A percentile compares a stretch with the other conserved stretches of the same genome.
These are phyloP conservation scores for Mucor velutinosus DNA, from an alignment of 371 early-diverging fungal species.

Conservation along the genomic window DNA sequence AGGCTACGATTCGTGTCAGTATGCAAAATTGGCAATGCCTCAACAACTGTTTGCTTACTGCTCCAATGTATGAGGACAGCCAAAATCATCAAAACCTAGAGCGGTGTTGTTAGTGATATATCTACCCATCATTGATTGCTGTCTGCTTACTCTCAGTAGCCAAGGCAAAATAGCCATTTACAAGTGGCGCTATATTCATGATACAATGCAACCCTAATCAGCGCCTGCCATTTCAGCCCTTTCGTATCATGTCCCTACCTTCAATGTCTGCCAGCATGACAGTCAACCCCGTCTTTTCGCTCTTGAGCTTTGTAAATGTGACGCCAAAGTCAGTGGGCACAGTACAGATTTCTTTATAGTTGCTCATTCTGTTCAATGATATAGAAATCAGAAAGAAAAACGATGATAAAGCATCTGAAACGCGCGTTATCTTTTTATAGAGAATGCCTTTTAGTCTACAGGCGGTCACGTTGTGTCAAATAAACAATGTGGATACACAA, in stretches of 20 bases:
- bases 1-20: constrained; percentile 36
- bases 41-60: constrained; percentile 50
- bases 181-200: constrained; percentile 54
- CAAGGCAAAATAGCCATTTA: constrained; percentile 65
- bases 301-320: constrained; percentile 58
- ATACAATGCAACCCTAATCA: not conserved
- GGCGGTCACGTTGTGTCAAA: constrained; percentile 1
- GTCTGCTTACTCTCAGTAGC: constrained; percentile 63
- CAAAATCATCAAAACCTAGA: constrained; percentile 68
- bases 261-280: constrained; percentile 66
- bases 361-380: constrained; percentile 19
- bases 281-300: constrained; percentile 59
- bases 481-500: not conserved
- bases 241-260: constrained; percentile 34
- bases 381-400: not conserved
- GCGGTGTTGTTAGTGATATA: not conserved
- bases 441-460: not conserved
- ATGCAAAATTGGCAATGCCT: not conserved
- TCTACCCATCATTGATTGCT: too few species aligned
- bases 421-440: not conserved
- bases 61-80: constrained; percentile 72
- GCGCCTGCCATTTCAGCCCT: not conserved
- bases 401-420: not conserved
- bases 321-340: constrained; percentile 48
- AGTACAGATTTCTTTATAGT: constrained; percentile 37